A percentile compares a stretch with the other conserved stretches of the same genome.
Conservation (phyloP, 148 eudicot genomes). For the Vaccinium vitisidaea region DNA sequence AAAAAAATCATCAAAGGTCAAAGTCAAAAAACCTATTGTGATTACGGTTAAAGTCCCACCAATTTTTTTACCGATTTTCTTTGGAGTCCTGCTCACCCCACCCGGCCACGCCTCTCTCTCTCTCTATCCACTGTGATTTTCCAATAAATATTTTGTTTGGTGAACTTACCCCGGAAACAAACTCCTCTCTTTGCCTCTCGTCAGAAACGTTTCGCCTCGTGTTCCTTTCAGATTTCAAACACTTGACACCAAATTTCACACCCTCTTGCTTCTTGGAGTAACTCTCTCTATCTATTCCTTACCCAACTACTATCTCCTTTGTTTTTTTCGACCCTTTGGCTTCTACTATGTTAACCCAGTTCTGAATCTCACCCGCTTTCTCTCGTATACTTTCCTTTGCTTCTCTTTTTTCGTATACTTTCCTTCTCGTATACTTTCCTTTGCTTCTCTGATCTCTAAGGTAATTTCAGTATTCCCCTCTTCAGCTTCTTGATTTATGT, state of each 20-base stretch:
- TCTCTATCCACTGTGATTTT: neutral
- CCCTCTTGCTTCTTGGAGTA: conserved; percentile 6
- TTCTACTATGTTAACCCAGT: neutral
- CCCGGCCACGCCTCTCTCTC: too few species aligned
- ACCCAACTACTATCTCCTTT: neutral
- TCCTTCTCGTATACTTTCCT: neutral
- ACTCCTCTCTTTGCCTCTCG: neutral
- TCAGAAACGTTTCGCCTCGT: neutral
- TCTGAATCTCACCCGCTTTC: neutral
- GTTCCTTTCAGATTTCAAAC: neutral
- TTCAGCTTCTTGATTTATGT: neutral
- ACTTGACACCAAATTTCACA: neutral
- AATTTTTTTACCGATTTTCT: neutral
- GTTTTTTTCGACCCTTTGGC: neutral
- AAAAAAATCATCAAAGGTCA: too few species aligned
- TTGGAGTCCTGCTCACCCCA: neutral
- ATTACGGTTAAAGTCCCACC: neutral
- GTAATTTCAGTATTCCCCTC: neutral
- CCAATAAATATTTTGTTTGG: neutral
- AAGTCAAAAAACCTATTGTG: neutral
- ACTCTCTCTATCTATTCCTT: neutral
- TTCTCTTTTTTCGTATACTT: too few species aligned
- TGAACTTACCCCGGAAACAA: neutral
- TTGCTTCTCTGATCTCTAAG: neutral
- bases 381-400: neutral